These are phyloP conservation scores for Cytospora schulzeri DNA, from an alignment of 2,329 filamentous ascomycete genomes.

Conservation along the genomic window DNA sequence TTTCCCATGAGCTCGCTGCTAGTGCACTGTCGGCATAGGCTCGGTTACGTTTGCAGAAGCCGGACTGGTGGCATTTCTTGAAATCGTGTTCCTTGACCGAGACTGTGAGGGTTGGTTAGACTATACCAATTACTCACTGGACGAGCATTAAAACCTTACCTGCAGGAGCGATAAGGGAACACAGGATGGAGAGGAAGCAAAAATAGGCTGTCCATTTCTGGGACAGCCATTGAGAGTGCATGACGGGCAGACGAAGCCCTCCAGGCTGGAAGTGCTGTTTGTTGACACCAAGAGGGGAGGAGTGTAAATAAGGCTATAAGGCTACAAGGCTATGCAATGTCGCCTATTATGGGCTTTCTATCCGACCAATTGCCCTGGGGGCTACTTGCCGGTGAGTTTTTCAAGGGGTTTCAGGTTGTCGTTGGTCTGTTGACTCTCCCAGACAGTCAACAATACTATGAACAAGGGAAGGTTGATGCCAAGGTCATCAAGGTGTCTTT, in stretches of 20 bases:
- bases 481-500: slow-evolving; percentile 14
- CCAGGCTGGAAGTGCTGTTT: slow-evolving; percentile 8
- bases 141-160: slow-evolving; percentile 50
- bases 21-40: slow-evolving; percentile 79
- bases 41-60: slow-evolving; percentile 96
- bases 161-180: slow-evolving; percentile 64
- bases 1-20: slow-evolving; percentile 68
- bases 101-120: slow-evolving; percentile 49
- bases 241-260: slow-evolving; percentile 22
- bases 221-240: slow-evolving; percentile 43
- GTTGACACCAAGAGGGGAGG: slow-evolving; percentile 13
- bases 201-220: slow-evolving; percentile 67
- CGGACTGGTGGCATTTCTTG: slow-evolving; percentile 93
- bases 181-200: slow-evolving; percentile 59
- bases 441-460: slow-evolving; percentile 9
- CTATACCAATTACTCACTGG: background rate
- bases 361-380: slow-evolving; percentile 24
- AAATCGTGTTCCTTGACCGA: slow-evolving; percentile 95
- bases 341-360: slow-evolving; percentile 29
- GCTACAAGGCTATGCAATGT: slow-evolving; percentile 27
- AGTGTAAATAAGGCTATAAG: slow-evolving; percentile 2
- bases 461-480: slow-evolving; percentile 4
- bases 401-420: slow-evolving; percentile 8
- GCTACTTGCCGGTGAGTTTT: slow-evolving; percentile 19
- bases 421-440: slow-evolving; percentile 26